Evolutionary conservation across 2,329 filamentous ascomycete genomes (phyloP).

Genomic region (Calonectria hongkongensis): DNA sequence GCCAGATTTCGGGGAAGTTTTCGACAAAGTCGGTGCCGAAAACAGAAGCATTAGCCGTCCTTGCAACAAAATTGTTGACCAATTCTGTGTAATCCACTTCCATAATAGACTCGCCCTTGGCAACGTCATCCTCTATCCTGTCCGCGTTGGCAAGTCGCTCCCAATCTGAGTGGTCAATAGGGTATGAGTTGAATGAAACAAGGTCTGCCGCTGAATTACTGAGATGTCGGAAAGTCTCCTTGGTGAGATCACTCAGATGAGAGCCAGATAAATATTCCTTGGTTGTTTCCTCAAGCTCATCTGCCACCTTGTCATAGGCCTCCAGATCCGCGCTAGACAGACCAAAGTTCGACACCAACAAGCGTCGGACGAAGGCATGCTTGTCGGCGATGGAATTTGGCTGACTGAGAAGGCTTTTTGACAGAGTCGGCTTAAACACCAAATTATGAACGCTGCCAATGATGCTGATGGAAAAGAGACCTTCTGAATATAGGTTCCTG

Average conservation of each 20-base stretch:
- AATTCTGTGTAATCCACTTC: constrained; percentile 60
- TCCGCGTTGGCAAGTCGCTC: constrained; percentile 59
- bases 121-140: constrained; percentile 53
- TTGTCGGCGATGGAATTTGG: constrained; percentile 54
- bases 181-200: constrained; percentile 62
- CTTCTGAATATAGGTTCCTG: constrained; percentile 57
- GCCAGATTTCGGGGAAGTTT: constrained; percentile 63
- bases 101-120: constrained; percentile 53
- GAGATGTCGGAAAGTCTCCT: constrained; percentile 47
- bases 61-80: constrained; percentile 60
- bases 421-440: constrained; percentile 58
- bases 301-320: constrained; percentile 57
- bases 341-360: constrained; percentile 60
- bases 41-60: constrained; percentile 59
- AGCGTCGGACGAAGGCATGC: constrained; percentile 49
- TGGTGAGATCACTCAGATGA: constrained; percentile 50
- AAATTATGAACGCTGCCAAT: constrained; percentile 59
- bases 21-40: constrained; percentile 65
- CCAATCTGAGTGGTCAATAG: constrained; percentile 63
- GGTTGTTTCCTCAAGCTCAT: constrained; percentile 55
- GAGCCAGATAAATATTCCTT: constrained; percentile 54
- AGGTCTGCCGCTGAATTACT: constrained; percentile 59
- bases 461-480: constrained; percentile 60
- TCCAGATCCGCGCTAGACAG: constrained; percentile 54
- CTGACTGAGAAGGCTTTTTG: constrained; percentile 55